Conservation (phyloP, 2,329 filamentous ascomycete genomes). For the Botrytis paeoniae region DNA sequence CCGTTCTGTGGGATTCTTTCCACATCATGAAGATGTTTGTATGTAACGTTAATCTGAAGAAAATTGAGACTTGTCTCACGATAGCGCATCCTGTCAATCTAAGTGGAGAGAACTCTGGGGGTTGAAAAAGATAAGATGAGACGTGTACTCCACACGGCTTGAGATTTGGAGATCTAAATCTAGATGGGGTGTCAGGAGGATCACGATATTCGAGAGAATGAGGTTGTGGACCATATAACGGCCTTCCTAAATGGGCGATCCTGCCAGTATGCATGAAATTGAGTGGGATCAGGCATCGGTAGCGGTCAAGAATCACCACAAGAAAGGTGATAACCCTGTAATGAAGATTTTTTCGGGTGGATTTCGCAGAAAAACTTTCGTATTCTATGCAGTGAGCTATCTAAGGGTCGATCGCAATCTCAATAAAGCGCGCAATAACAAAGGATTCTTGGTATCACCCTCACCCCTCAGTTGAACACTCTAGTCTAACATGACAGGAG, state of each 20-base stretch:
- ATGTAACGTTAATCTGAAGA: conserved; percentile 17
- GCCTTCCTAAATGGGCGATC: not conserved
- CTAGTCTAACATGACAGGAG: not conserved
- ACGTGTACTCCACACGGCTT: conserved; percentile 6
- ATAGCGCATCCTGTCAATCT: not conserved
- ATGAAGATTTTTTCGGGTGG: not conserved
- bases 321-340: not conserved
- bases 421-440: not conserved
- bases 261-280: not conserved
- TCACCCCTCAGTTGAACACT: not conserved
- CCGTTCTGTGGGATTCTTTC: not conserved
- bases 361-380: conserved; percentile 1
- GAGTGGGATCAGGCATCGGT: not conserved
- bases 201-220: not conserved
- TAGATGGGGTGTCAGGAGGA: conserved; percentile 15
- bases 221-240: conserved; percentile 5
- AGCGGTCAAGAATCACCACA: conserved; percentile 3
- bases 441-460: not conserved
- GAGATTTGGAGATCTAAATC: conserved; percentile 16
- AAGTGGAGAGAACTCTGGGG: not conserved
- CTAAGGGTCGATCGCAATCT: conserved; percentile 7
- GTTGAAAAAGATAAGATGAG: not conserved
- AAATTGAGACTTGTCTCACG: conserved; percentile 7
- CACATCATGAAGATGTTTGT: not conserved
- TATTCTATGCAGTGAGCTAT: conserved; percentile 10